Evolutionary conservation across 164 flowering plant species (phyloP).

Genomic region (Pachysandra terminalis): DNA sequence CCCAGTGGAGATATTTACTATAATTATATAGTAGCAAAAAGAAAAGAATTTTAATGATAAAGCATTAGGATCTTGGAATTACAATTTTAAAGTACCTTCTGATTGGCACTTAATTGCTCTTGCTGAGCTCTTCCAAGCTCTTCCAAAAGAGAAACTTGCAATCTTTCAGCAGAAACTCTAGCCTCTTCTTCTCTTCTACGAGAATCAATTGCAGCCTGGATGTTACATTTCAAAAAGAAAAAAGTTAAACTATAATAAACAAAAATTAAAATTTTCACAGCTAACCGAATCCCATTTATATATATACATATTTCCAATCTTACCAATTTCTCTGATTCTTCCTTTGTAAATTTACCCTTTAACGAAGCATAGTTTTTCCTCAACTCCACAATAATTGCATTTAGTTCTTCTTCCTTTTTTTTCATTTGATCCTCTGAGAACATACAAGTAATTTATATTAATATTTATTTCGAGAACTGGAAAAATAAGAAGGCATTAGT

Average conservation of each 20-base stretch:
- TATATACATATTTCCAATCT: constrained; percentile 7
- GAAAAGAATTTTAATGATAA: neutral
- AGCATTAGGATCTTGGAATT: neutral
- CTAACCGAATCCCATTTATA: neutral
- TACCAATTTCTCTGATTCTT: constrained; percentile 68
- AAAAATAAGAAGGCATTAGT: neutral
- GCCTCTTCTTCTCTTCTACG: constrained; percentile 50
- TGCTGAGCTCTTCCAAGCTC: constrained; percentile 50
- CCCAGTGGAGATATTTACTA: neutral
- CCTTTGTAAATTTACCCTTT: constrained; percentile 48
- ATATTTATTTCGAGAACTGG: neutral
- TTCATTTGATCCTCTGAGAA: constrained; percentile 42
- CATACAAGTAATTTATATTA: constrained; percentile 2
- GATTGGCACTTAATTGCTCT: constrained; percentile 51
- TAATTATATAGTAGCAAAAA: neutral
- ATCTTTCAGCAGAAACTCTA: constrained; percentile 44
- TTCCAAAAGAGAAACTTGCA: constrained; percentile 35
- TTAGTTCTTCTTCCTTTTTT: constrained; percentile 63
- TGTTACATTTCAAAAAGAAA: neutral
- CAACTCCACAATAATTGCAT: constrained; percentile 41
- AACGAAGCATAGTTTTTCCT: constrained; percentile 34
- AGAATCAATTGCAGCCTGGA: constrained; percentile 48
- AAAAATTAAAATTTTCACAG: neutral
- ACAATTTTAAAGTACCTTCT: constrained; percentile 41
- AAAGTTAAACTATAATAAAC: neutral